Evolutionary conservation across 495 filamentous ascomycete genomes (phyloP), one percentile per base, ranked within the genome.

Genomic region (Penicillium cinerascens): DNA sequence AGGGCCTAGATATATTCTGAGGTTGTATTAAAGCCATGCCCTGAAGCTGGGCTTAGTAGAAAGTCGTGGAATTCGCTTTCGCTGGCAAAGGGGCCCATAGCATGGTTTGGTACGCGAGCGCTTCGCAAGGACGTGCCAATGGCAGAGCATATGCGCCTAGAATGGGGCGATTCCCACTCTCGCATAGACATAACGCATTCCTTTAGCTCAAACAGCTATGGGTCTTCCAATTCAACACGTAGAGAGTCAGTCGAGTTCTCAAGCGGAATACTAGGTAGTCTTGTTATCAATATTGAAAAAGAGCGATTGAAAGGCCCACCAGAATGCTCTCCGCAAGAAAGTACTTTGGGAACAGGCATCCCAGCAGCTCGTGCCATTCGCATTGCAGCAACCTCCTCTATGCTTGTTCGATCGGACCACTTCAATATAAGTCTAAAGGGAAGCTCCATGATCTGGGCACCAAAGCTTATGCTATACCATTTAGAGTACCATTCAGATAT

Each of bases 261-360:
- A 26, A 64, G 61, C 11, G 38, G 2, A 21, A 49, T 20, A 25
- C 53, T 45, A 18, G 52, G 52, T 7, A 60, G 6, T 18, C 57
- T 35, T 39, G 50, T 54, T 50, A 57, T 61, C 45, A 54, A 48
- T 46, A 57, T 61, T 25, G 54, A 58, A 36, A 48, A 53, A 47
- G n/a, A 9, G 17, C 45, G 49, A 39, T 50, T 40, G 44, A 38
- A 57, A 11, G 68, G 63, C 10, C 41, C 52, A 51, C 69, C 46
- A 18, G 64, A 64, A 54, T 75, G 72, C 49, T 72, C 67, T 33
- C 71, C 71, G 52, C 63, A 75, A 48, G 56, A 58, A n/a, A 78
- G 38, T 3, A 73, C 65, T 51, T 62, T 71, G 0, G 72, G 73
- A 21, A 72, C 67, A 27, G 70, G 70, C 29, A 74, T 61, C 3